phyloP scores from a whole-genome alignment of 371 early-diverging fungal genomes.

The Zopfochytrium polystomum region DNA sequence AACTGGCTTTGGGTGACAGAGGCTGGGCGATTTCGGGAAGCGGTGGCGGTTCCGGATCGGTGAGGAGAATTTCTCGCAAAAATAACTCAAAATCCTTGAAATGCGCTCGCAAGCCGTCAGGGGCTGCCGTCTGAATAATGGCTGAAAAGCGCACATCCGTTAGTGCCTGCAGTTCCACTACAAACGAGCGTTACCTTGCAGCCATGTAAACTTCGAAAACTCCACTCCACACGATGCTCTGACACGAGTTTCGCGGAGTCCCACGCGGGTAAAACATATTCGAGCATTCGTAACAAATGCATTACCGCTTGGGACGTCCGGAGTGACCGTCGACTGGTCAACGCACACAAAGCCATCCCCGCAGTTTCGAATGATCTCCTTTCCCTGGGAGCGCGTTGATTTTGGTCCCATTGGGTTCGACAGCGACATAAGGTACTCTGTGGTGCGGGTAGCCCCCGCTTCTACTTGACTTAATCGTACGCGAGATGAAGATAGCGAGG shows the following conservation, averaged over 20 bases:
- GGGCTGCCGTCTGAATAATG: conserved; percentile 35
- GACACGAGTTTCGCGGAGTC: neutral
- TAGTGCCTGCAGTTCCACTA: neutral
- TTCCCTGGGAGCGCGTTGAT: conserved; percentile 21
- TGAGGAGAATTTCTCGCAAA: conserved; percentile 9
- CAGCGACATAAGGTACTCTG: conserved; percentile 38
- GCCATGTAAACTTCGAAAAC: conserved; percentile 39
- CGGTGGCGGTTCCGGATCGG: no score
- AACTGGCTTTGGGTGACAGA: no score
- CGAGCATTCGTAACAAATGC: conserved; percentile 27
- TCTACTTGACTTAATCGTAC: no score
- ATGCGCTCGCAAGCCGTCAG: conserved; percentile 37
- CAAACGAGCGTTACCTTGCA: conserved; percentile 25
- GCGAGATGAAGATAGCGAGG: no score
- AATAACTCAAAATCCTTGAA: conserved; percentile 27
- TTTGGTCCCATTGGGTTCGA: conserved; percentile 40
- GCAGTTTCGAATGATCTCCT: conserved; percentile 12
- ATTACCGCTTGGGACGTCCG: conserved; percentile 47
- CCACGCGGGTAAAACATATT: conserved; percentile 27
- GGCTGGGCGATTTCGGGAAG: no score
- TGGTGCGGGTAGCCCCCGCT: no score
- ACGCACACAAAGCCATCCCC: conserved; percentile 25
- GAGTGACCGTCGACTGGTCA: conserved; percentile 26
- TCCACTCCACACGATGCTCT: conserved; percentile 34
- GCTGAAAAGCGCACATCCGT: conserved; percentile 11